Base-by-base conservation (phyloP, 2,329 filamentous ascomycete genomes). In the Aspergillus melleus region DNA sequence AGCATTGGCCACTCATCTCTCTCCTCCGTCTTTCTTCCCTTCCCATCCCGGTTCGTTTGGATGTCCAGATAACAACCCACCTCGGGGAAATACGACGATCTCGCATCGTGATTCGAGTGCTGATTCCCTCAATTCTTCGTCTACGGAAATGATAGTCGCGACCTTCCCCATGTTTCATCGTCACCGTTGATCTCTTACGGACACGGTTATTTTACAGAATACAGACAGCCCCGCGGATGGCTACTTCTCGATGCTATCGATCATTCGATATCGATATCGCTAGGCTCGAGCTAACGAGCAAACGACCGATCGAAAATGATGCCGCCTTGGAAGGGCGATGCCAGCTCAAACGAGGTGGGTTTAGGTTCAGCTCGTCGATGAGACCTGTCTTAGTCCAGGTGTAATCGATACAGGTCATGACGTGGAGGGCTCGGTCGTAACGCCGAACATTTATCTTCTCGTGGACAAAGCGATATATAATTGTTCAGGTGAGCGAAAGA, bases 1-100 rank as follows among this genome's bases (percentile, higher is more conserved):
- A n/a, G 47, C 50, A 61, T 61, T 61, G 59, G 56, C 26, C 52
- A 52, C 8, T 49, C 24, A 29, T 11, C 14, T 50, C 20, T 8
- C 14, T 22, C 49, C 24, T 29, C 24, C 24, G n/a, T n/a, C 49
- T 12, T 30, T 26, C 24, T 24, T 51, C 16, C 32, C 29, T 9
- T 32, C 19, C 9, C 44, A 20, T 24, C 44, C 44, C 44, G 9
- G 44, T 16, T 10, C 19, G 9, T 6, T 20, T 47, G 19, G 44
- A 19, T 46, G 42, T 10, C 26, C 26, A 29, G 26, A 29, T 12
- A 5, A 8, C 36, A 5, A 8, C 36, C 14, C 36, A 16, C 36
- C 12, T 42, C 36, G 36, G 36, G 16, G 16, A 42, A 42, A 42
- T 16, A 16, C 14, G 16, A 14, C 36, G 14, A n/a, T 42, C 36